Evolutionary conservation across 805 yeast genomes (phyloP).

Genomic region (Candida saitoana): DNA sequence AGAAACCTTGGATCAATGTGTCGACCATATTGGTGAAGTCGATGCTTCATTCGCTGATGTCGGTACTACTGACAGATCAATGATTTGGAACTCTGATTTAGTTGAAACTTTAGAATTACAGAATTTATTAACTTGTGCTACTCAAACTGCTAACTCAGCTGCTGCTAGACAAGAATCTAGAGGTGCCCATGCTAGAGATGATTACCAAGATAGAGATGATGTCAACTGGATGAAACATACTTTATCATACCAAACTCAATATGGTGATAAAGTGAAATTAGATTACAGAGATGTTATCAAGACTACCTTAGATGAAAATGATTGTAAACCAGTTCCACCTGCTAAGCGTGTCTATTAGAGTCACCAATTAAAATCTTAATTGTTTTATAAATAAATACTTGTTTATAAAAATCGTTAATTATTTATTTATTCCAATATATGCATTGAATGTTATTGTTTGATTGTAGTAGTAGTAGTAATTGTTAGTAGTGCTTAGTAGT

Average conservation of each 20-base stretch:
- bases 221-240: conserved; percentile 97
- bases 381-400: conserved; percentile 2
- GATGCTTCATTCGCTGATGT: conserved; percentile 72
- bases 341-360: conserved; percentile 86
- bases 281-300: conserved; percentile 82
- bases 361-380: neutral
- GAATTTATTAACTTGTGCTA: conserved; percentile 94
- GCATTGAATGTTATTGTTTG: conserved; percentile 5
- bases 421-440: conserved; percentile 6
- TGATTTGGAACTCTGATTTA: conserved; percentile 98
- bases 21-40: conserved; percentile 65
- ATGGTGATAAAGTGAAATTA: conserved; percentile 69
- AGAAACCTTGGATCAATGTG: conserved; percentile 89
- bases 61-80: conserved; percentile 89
- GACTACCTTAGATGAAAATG: conserved; percentile 82
- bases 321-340: conserved; percentile 95
- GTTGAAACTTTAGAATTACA: conserved; percentile 95
- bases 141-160: conserved; percentile 91
- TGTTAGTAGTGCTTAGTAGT: too few species aligned
- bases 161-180: conserved; percentile 95
- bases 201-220: conserved; percentile 93
- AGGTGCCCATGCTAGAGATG: conserved; percentile 99
- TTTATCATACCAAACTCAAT: conserved; percentile 78
- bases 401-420: conserved; percentile 4
- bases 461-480: too few species aligned